Conservation (phyloP, 1,284 basidiomycete genomes). For the Malassezia furfur region DNA sequence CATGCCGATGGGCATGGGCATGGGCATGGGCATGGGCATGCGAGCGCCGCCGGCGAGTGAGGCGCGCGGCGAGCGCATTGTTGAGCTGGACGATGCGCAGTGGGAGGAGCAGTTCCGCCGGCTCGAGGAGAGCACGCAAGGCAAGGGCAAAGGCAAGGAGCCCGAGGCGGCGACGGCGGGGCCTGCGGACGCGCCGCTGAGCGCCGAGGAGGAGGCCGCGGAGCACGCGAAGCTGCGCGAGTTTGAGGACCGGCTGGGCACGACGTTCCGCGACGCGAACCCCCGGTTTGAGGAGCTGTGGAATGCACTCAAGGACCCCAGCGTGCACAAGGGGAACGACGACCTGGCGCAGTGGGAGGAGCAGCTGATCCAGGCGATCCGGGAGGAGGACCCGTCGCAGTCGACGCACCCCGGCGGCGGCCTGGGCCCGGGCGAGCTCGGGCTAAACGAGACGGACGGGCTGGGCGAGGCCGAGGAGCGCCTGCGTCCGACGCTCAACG, state of each 20-base stretch:
- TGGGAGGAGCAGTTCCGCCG: conserved; percentile 44
- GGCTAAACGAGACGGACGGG: conserved; percentile 31
- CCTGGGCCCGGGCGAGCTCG: conserved; percentile 29
- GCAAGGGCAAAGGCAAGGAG: conserved; percentile 31
- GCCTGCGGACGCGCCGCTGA: conserved; percentile 4
- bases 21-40: conserved; percentile 28
- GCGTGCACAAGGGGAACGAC: conserved; percentile 23
- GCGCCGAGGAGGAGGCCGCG: conserved; percentile 27
- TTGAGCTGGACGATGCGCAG: conserved; percentile 36
- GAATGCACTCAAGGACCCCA: conserved; percentile 37
- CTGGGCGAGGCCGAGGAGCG: conserved; percentile 39
- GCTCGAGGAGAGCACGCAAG: conserved; percentile 24
- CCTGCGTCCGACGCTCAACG: conserved; percentile 31
- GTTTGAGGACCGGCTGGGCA: conserved; percentile 32
- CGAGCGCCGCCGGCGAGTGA: conserved; percentile 13
- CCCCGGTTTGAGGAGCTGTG: conserved; percentile 45
- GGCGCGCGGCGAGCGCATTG: conserved; percentile 12
- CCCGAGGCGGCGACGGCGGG: conserved; percentile 19
- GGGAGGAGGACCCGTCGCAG: conserved; percentile 55
- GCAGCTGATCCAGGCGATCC: conserved; percentile 48
- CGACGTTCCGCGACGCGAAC: conserved; percentile 29
- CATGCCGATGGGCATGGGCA: not conserved
- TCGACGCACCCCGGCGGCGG: conserved; percentile 51
- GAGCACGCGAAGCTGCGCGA: conserved; percentile 28
- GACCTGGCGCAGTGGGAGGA: conserved; percentile 63